Evolutionary conservation across 169 alveolate species (phyloP).

Genomic region (Miamiensis avidus): DNA sequence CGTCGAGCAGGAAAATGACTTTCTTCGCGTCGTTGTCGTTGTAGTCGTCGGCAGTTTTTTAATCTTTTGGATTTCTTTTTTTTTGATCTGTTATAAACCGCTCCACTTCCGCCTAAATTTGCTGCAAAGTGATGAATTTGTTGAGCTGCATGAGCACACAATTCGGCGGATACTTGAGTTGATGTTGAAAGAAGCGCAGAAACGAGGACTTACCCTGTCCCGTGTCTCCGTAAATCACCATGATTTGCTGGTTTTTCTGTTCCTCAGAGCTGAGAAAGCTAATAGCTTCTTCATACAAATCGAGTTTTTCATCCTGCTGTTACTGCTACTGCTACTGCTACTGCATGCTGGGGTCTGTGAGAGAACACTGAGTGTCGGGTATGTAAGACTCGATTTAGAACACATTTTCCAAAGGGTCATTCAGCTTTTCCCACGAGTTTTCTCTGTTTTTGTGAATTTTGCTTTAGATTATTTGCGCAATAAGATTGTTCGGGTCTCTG

Average conservation of each 20-base stretch:
- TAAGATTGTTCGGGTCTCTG: not conserved
- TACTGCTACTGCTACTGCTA: not conserved
- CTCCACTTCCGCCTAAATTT: not conserved
- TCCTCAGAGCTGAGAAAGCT: not conserved
- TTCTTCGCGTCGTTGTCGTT: not conserved
- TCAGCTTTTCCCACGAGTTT: not conserved
- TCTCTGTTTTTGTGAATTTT: not conserved
- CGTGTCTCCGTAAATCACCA: not conserved
- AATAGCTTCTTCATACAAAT: not conserved
- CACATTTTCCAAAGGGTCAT: not conserved
- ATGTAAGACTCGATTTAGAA: not conserved
- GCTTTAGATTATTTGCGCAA: not conserved
- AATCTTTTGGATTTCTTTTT: not conserved
- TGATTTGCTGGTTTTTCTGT: not conserved
- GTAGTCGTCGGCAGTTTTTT: not conserved
- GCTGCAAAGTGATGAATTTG: no score
- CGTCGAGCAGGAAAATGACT: not conserved
- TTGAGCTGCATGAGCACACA: no score
- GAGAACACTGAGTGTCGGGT: not conserved
- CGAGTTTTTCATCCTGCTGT: not conserved
- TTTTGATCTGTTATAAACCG: no score
- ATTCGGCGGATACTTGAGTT: not conserved
- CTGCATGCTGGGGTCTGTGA: not conserved
- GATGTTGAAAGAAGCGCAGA: not conserved
- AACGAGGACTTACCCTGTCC: not conserved